Evolutionary conservation across 257 asterid species (phyloP).

Genomic region (Lycium barbarum): DNA sequence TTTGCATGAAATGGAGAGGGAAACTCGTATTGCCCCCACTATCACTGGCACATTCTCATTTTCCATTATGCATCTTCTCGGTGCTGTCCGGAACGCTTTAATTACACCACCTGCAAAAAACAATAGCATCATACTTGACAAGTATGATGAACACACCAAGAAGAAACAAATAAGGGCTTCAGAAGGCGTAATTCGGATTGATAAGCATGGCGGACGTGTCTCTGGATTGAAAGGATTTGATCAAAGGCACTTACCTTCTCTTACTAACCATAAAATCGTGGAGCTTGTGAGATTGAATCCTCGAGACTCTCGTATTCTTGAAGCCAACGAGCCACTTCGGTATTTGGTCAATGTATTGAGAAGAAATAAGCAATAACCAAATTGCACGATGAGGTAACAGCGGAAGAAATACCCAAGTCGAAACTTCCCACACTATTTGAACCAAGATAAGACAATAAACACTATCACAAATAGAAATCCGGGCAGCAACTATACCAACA

Average conservation of each 20-base stretch:
- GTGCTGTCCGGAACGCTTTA: constrained; percentile 85
- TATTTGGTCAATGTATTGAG: constrained; percentile 65
- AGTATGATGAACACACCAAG: not conserved
- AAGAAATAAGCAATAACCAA: no score
- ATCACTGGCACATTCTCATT: constrained; percentile 80
- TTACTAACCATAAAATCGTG: constrained; percentile 75
- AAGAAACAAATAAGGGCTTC: not conserved
- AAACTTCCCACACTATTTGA: no score
- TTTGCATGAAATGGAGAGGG: not conserved
- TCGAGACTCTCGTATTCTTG: constrained; percentile 83
- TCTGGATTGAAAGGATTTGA: constrained; percentile 44
- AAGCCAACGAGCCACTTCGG: constrained; percentile 93
- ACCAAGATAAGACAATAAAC: no score
- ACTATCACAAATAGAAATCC: no score
- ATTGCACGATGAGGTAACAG: no score
- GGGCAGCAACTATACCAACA: no score
- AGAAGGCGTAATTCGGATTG: not conserved
- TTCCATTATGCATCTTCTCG: constrained; percentile 89
- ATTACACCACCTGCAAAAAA: constrained; percentile 68
- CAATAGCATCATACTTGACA: constrained; percentile 42
- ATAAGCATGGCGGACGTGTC: not conserved
- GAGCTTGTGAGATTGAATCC: constrained; percentile 82
- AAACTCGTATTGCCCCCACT: constrained; percentile 62
- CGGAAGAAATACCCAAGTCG: no score
- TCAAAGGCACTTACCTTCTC: constrained; percentile 56